These are phyloP conservation scores for Bryopsis sp. DNA, from an alignment of 139 green algal genomes.

Conservation along the genomic window DNA sequence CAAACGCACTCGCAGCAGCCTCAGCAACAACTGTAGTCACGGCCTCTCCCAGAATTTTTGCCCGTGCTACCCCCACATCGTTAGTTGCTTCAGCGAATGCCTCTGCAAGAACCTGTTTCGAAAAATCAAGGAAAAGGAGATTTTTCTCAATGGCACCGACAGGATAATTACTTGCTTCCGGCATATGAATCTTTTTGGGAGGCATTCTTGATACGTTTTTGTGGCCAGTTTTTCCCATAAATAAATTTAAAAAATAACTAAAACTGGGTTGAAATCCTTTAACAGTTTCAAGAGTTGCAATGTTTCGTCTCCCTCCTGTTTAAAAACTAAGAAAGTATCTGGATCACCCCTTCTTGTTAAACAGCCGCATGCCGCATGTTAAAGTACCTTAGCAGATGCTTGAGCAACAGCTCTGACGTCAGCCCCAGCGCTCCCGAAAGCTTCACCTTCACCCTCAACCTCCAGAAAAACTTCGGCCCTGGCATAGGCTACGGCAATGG, in stretches of 20 bases:
- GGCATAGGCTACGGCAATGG: conserved; percentile 1
- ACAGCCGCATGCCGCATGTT: no score
- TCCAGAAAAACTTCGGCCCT: background rate
- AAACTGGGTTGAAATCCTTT: background rate
- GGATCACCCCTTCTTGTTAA: no score
- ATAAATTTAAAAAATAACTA: conserved; percentile 3
- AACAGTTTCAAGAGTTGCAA: no score
- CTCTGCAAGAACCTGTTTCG: no score
- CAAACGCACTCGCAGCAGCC: conserved; percentile 5
- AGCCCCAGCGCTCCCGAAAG: background rate
- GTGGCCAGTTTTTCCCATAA: no score
- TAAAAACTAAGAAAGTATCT: no score
- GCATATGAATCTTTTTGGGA: no score
- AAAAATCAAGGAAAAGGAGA: no score
- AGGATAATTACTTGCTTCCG: no score
- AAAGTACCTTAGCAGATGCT: conserved; percentile 1
- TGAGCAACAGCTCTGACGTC: background rate
- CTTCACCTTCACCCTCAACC: conserved; percentile 1
- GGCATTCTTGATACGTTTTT: no score
- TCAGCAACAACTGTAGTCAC: conserved; percentile 5
- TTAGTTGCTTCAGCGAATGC: conserved; percentile 3
- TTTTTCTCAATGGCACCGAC: no score
- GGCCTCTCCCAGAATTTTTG: background rate
- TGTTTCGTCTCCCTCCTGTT: no score
- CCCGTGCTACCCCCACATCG: background rate